Percentiles rank a stretch among this genome's conserved stretches.
Evolutionary conservation across 1,139 yeast genomes (phyloP).

Genomic region (Nakaseomyces bracarensis): DNA sequence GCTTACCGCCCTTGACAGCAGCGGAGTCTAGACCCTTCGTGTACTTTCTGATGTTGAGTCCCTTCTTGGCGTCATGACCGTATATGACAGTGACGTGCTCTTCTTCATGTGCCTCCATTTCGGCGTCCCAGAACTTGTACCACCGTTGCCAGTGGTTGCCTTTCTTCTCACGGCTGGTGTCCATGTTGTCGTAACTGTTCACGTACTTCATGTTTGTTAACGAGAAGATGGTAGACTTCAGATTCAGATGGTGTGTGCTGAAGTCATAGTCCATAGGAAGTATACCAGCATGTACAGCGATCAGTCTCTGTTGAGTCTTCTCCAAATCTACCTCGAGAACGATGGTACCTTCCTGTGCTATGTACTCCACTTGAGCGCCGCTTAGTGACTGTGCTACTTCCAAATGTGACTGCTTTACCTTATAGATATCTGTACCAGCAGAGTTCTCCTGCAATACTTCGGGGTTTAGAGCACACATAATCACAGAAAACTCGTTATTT

Average conservation of each 20-base stretch:
- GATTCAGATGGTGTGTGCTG: neutral
- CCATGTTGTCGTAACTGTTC: conserved; percentile 19
- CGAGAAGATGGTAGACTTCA: conserved; percentile 11
- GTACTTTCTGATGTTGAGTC: conserved; percentile 55
- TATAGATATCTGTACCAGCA: neutral
- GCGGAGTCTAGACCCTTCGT: conserved; percentile 78
- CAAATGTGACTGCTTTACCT: conserved; percentile 18
- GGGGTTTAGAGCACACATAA: conserved; percentile 2
- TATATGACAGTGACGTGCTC: conserved; percentile 63
- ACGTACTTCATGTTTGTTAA: conserved; percentile 29
- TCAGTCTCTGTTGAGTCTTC: conserved; percentile 14
- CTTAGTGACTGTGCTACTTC: conserved; percentile 21
- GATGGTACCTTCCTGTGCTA: conserved; percentile 21
- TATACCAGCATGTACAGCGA: conserved; percentile 30
- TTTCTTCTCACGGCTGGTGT: conserved; percentile 19
- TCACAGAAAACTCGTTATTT: conserved; percentile 42
- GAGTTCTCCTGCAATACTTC: neutral
- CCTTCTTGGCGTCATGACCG: conserved; percentile 84
- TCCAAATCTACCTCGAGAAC: conserved; percentile 15
- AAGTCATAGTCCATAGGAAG: conserved; percentile 22
- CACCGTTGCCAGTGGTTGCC: conserved; percentile 18
- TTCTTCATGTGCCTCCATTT: conserved; percentile 22
- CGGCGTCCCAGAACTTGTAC: conserved; percentile 27
- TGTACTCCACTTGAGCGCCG: conserved; percentile 11
- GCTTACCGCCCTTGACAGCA: conserved; percentile 66